phyloP scores from a whole-genome alignment of 306 rosid genomes.

The Lathyrus tuberosus region DNA sequence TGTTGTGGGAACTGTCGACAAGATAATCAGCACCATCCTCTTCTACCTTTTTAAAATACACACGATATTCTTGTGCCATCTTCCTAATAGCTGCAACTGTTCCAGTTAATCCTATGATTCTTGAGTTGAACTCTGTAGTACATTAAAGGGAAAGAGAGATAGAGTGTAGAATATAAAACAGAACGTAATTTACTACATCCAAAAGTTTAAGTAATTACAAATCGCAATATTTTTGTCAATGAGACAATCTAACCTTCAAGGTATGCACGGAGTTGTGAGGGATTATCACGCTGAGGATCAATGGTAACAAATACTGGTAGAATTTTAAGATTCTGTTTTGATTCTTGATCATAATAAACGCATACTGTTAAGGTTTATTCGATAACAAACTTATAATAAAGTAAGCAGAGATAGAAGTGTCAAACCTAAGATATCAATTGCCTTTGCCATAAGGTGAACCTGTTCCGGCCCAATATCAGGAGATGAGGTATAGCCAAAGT shows the following conservation, averaged over 20 bases:
- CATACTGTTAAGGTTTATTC: slow-evolving; percentile 32
- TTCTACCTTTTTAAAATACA: slow-evolving; percentile 73
- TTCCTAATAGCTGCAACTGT: slow-evolving; percentile 75
- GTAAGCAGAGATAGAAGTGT: slow-evolving; percentile 20
- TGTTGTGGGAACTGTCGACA: slow-evolving; percentile 80
- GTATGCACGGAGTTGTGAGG: slow-evolving; percentile 75
- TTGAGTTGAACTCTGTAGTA: slow-evolving; percentile 75
- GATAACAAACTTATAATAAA: slow-evolving; percentile 24
- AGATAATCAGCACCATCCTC: slow-evolving; percentile 93
- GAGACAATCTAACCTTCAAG: slow-evolving; percentile 69
- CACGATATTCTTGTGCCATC: slow-evolving; percentile 89
- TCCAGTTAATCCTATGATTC: slow-evolving; percentile 81
- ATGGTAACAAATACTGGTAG: slow-evolving; percentile 83
- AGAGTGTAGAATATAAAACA: neutral
- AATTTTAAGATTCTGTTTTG: slow-evolving; percentile 54
- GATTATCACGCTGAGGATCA: slow-evolving; percentile 92
- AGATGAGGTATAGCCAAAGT: slow-evolving; percentile 91
- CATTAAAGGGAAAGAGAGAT: slow-evolving; percentile 5
- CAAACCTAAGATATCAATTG: slow-evolving; percentile 72
- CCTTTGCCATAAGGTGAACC: slow-evolving; percentile 64
- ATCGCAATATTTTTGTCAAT: slow-evolving; percentile 4
- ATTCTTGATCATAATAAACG: slow-evolving; percentile 54
- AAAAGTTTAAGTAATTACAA: slow-evolving; percentile 16
- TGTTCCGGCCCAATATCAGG: slow-evolving; percentile 95
- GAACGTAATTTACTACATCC: slow-evolving; percentile 7